phyloP scores from a whole-genome alignment of 2,329 filamentous ascomycete species.

The Colletotrichum liriopes region DNA sequence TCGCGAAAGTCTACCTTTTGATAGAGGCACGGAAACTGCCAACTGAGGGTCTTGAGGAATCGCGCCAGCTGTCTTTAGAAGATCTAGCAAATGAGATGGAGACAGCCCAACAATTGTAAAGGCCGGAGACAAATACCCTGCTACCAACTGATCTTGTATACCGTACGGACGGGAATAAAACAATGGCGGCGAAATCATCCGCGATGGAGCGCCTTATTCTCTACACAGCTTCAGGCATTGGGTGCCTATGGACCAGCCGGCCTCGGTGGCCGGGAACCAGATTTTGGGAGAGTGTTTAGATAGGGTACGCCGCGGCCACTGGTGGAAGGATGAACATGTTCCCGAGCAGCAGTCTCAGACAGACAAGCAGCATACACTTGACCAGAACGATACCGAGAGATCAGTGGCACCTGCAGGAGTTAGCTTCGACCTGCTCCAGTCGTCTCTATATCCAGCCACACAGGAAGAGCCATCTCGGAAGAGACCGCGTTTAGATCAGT shows the following conservation, averaged over 20 bases:
- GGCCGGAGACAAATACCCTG: neutral
- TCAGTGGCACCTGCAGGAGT: too few relatives aligned
- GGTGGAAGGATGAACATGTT: neutral
- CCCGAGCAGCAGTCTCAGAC: too few relatives aligned
- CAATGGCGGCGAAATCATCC: neutral
- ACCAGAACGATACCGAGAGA: too few relatives aligned
- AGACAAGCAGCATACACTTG: too few relatives aligned
- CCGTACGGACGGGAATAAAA: neutral
- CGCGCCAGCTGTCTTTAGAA: neutral
- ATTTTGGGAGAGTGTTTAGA: neutral
- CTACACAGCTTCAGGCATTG: neutral
- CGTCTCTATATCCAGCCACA: too few relatives aligned
- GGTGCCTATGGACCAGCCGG: slow-evolving; percentile 13
- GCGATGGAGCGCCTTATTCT: neutral
- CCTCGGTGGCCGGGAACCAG: slow-evolving; percentile 10
- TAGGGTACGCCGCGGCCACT: slow-evolving; percentile 7
- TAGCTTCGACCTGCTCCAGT: too few relatives aligned
- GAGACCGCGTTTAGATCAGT: too few relatives aligned
- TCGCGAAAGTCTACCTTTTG: too few relatives aligned
- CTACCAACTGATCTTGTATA: neutral
- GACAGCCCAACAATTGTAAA: neutral
- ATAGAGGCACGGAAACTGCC: neutral
- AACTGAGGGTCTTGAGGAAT: neutral
- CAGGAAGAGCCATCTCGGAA: too few relatives aligned
- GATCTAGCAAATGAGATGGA: neutral